Conservation (phyloP, 306 rosid genomes). For the Glycyrrhiza uralensis region DNA sequence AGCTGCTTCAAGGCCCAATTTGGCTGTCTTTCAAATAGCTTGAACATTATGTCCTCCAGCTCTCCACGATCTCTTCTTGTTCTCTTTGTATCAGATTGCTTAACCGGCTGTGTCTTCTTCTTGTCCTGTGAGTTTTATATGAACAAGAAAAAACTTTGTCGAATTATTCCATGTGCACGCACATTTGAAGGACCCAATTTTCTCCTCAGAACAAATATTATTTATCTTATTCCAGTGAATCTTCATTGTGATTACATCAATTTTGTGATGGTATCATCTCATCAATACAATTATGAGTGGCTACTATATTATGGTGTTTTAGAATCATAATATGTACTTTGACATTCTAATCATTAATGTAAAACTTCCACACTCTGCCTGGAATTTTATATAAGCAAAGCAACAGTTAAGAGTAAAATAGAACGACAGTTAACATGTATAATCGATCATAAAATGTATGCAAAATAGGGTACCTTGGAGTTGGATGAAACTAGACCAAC, state of each 20-base stretch:
- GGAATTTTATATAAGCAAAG: conserved; percentile 6
- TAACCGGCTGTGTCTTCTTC: conserved; percentile 78
- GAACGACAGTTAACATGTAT: conserved; percentile 1
- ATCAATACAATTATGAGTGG: background rate
- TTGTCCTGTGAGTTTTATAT: conserved; percentile 58
- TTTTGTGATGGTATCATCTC: conserved; percentile 3
- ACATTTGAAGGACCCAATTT: conserved; percentile 4
- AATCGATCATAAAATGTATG: background rate
- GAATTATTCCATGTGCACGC: conserved; percentile 3
- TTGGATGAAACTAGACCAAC: conserved; percentile 75
- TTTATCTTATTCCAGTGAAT: background rate
- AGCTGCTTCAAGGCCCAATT: conserved; percentile 99
- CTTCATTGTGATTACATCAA: background rate
- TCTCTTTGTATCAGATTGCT: conserved; percentile 88
- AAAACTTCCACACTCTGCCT: background rate
- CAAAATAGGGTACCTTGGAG: conserved; percentile 63
- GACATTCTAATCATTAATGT: background rate
- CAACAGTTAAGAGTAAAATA: background rate
- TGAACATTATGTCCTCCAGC: conserved; percentile 96
- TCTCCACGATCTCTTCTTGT: conserved; percentile 98
- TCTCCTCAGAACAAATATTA: conserved; percentile 8
- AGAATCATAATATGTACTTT: background rate
- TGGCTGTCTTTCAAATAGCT: conserved; percentile 94
- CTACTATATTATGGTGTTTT: background rate
- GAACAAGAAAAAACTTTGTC: background rate